Conservation (phyloP, 768 basidiomycete genomes). For the Lyophyllum atratum region DNA sequence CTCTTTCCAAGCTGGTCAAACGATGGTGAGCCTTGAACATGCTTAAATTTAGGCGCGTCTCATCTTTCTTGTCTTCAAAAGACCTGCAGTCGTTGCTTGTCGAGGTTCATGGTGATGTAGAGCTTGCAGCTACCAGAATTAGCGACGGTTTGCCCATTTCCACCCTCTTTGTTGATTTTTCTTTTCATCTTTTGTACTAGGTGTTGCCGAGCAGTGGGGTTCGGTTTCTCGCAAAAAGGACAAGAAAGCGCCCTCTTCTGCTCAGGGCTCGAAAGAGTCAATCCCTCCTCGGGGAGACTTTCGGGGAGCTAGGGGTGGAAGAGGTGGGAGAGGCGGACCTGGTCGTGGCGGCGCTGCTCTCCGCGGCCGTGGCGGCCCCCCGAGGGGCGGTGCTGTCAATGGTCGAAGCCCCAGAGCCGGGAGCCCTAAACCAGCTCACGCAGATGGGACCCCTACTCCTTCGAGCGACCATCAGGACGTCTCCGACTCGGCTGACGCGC, state of each 20-base stretch:
- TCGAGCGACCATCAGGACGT: conserved; percentile 22
- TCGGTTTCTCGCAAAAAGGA: conserved; percentile 87
- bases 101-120: conserved; percentile 70
- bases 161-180: conserved; percentile 9
- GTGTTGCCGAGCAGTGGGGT: conserved; percentile 78
- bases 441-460: conserved; percentile 23
- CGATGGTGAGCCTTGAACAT: conserved; percentile 51
- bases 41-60: conserved; percentile 23
- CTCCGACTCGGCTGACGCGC: conserved; percentile 22
- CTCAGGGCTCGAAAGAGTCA: conserved; percentile 55
- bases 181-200: conserved; percentile 39
- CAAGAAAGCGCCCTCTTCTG: conserved; percentile 58
- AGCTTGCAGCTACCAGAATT: conserved; percentile 73
- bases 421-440: conserved; percentile 29
- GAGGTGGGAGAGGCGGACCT: conserved; percentile 60
- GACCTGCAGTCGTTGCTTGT: conserved; percentile 71
- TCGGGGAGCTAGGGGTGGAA: conserved; percentile 63
- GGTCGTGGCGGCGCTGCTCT: conserved; percentile 54
- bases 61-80: conserved; percentile 25
- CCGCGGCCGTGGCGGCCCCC: conserved; percentile 51
- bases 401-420: conserved; percentile 40
- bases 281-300: conserved; percentile 51
- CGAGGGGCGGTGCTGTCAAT: conserved; percentile 42
- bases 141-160: conserved; percentile 57
- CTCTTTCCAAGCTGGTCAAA: conserved; percentile 68